Percentiles rank a stretch among this genome's conserved stretches.
phyloP scores from a whole-genome alignment of 305 asterid species.

The Rubia occidens region DNA sequence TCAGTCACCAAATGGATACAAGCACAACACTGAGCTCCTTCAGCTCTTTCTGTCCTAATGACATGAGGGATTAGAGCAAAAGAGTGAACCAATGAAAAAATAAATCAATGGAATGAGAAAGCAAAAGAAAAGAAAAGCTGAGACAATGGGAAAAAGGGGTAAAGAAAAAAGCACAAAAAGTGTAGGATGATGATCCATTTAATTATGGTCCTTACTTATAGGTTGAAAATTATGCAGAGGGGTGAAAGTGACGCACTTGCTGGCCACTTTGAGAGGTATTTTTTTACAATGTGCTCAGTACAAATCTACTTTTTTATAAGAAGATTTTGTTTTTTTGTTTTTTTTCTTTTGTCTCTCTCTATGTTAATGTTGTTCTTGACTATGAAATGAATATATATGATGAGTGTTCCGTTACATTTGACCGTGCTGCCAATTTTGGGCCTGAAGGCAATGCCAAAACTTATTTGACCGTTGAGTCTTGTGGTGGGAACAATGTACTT shows the following conservation, averaged over 20 bases:
- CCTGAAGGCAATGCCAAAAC: constrained; percentile 40
- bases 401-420: constrained; percentile 37
- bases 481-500: constrained; percentile 11
- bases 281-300: constrained; percentile 5
- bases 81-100: constrained; percentile 12
- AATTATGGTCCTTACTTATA: constrained; percentile 30
- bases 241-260: constrained; percentile 19
- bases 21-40: neutral
- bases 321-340: neutral
- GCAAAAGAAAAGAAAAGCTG: constrained; percentile 30
- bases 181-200: constrained; percentile 18
- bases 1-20: neutral
- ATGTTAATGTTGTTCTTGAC: constrained; percentile 10
- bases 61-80: constrained; percentile 22
- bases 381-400: constrained; percentile 13
- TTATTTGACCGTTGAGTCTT: constrained; percentile 32
- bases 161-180: constrained; percentile 18
- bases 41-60: constrained; percentile 1
- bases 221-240: constrained; percentile 22
- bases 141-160: constrained; percentile 16
- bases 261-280: constrained; percentile 25
- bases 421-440: constrained; percentile 37
- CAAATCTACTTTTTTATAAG: neutral
- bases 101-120: constrained; percentile 24
- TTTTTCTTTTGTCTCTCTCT: neutral